Conservation (phyloP, 345 rosid species). For the Theobroma cacao region DNA sequence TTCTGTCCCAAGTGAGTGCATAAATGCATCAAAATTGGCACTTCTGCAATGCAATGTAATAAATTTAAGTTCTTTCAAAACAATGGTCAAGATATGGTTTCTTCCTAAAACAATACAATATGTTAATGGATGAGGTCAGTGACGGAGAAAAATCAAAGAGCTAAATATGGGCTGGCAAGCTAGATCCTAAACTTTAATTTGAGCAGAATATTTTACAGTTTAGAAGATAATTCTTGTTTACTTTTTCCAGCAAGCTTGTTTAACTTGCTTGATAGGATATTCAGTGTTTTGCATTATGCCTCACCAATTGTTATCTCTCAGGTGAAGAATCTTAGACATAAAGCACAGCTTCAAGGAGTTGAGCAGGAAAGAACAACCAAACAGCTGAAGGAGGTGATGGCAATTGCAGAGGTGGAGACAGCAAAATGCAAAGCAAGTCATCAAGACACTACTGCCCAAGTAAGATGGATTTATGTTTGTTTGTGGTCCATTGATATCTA, state of each 20-base stretch:
- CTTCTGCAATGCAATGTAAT: neutral
- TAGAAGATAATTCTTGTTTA: neutral
- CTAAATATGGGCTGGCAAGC: no score
- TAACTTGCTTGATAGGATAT: conserved; percentile 3
- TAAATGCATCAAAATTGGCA: neutral
- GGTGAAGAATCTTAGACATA: conserved; percentile 82
- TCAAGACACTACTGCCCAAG: conserved; percentile 96
- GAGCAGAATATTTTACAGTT: neutral
- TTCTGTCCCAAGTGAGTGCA: neutral
- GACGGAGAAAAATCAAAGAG: no score
- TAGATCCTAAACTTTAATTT: neutral
- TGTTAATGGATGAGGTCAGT: neutral
- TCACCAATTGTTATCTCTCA: conserved; percentile 28
- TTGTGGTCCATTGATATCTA: neutral
- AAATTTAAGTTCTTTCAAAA: neutral
- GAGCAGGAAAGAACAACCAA: conserved; percentile 85
- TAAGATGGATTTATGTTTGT: conserved; percentile 31
- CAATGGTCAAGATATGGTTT: neutral
- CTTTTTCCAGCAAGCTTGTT: neutral
- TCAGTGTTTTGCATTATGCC: conserved; percentile 18
- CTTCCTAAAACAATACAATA: neutral
- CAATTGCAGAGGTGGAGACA: conserved; percentile 81
- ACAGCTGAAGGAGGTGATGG: conserved; percentile 78
- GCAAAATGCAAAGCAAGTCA: conserved; percentile 93
- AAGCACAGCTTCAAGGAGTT: conserved; percentile 77